A percentile compares a stretch with the other conserved stretches of the same genome.
These are phyloP conservation scores for Boeremia lycopersici DNA, from an alignment of 2,329 filamentous ascomycete species.

Conservation along the genomic window DNA sequence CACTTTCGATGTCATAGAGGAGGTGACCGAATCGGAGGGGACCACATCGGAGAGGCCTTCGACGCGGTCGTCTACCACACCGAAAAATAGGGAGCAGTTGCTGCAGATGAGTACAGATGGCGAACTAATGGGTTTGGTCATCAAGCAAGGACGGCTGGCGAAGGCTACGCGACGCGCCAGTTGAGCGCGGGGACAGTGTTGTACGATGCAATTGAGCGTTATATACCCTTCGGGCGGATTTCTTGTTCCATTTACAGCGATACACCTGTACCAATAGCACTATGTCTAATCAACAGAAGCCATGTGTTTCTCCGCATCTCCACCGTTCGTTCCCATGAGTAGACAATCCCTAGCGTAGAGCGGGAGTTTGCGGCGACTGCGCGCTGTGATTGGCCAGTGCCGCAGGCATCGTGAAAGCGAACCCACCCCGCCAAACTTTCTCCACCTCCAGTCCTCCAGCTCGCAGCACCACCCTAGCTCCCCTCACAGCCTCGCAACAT, in stretches of 20 bases:
- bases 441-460: neutral
- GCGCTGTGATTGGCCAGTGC: slow-evolving; percentile 3
- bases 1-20: slow-evolving; percentile 1
- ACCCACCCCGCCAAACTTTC: slow-evolving; percentile 5
- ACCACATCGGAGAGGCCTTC: neutral
- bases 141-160: slow-evolving; percentile 4
- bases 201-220: slow-evolving; percentile 60
- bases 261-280: neutral
- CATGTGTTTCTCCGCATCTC: neutral
- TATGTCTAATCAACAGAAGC: neutral
- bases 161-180: neutral
- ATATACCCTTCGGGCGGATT: slow-evolving; percentile 14
- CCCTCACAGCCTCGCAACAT: slow-evolving; percentile 53
- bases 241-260: neutral
- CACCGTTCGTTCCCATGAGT: neutral
- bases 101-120: neutral
- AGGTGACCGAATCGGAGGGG: neutral
- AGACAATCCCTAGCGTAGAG: neutral
- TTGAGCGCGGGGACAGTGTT: neutral
- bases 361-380: slow-evolving; percentile 3
- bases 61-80: neutral
- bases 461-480: neutral
- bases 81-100: neutral
- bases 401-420: slow-evolving; percentile 1
- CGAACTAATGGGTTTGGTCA: neutral